phyloP scores from a whole-genome alignment of 208 protist species.

The Trypanosoma cruzi region DNA sequence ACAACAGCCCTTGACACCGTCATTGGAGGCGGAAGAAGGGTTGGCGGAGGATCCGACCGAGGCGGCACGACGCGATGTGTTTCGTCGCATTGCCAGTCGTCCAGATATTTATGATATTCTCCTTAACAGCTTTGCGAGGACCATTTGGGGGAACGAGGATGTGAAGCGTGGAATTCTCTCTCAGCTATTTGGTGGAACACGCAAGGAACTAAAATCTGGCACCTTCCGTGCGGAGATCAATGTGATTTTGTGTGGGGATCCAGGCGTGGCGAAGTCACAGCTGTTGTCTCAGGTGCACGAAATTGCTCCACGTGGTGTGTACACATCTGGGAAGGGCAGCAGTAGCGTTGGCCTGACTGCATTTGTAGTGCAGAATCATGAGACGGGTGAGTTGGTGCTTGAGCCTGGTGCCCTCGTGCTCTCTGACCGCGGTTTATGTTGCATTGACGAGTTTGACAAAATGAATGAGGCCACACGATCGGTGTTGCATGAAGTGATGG shows the following conservation, averaged over 20 bases:
- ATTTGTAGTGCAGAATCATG: constrained; percentile 97
- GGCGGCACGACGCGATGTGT: constrained; percentile 66
- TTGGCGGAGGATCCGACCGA: constrained; percentile 36
- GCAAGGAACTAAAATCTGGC: constrained; percentile 91
- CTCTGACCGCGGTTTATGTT: constrained; percentile 99
- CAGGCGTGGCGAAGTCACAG: constrained; percentile 99
- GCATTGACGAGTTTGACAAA: constrained; percentile 99
- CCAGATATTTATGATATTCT: constrained; percentile 97
- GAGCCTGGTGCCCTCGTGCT: constrained; percentile 99
- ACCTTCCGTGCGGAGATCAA: constrained; percentile 97
- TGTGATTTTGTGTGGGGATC: constrained; percentile 99
- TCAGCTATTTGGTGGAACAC: constrained; percentile 98
- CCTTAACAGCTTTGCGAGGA: constrained; percentile 95
- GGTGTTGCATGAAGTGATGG: constrained; percentile 99
- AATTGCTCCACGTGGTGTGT: constrained; percentile 98
- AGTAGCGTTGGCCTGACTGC: constrained; percentile 99
- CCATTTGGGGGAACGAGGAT: constrained; percentile 98
- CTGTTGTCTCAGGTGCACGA: constrained; percentile 98
- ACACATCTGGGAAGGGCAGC: constrained; percentile 99
- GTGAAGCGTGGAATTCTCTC: constrained; percentile 99
- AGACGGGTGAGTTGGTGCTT: constrained; percentile 98
- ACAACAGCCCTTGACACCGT: constrained; percentile 9
- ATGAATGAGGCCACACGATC: constrained; percentile 98
- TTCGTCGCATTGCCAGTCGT: constrained; percentile 75
- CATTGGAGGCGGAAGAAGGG: constrained; percentile 2